phyloP scores from a whole-genome alignment of 805 yeast species.

The Metschnikowia kunwiensis region DNA sequence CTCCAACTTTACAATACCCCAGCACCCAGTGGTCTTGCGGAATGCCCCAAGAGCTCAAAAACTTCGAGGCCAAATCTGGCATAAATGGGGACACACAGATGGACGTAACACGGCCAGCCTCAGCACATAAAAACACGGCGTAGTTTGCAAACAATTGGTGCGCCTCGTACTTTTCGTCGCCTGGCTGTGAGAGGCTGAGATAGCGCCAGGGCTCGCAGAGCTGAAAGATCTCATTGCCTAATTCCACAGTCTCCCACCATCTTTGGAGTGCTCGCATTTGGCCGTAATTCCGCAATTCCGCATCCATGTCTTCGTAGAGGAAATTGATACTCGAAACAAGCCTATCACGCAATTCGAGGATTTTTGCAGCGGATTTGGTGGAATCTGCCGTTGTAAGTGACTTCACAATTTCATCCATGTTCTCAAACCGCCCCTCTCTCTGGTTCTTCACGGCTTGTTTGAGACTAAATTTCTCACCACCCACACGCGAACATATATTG shows the following conservation, averaged over 20 bases:
- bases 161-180: slow-evolving; percentile 8
- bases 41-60: slow-evolving; percentile 61
- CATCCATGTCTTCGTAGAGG: slow-evolving; percentile 34
- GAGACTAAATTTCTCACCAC: slow-evolving; percentile 67
- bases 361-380: slow-evolving; percentile 12
- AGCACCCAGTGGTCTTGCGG: slow-evolving; percentile 36
- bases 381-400: slow-evolving; percentile 1
- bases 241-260: slow-evolving; percentile 57
- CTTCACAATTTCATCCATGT: slow-evolving; percentile 24
- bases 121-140: slow-evolving; percentile 64
- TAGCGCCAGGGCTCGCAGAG: slow-evolving; percentile 72
- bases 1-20: slow-evolving; percentile 49
- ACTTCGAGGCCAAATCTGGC: slow-evolving; percentile 58
- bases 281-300: slow-evolving; percentile 45
- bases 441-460: slow-evolving; percentile 37
- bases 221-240: slow-evolving; percentile 68
- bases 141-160: slow-evolving; percentile 35
- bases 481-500: slow-evolving; percentile 69
- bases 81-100: slow-evolving; percentile 70
- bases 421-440: slow-evolving; percentile 20
- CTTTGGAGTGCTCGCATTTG: slow-evolving; percentile 53
- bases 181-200: slow-evolving; percentile 21
- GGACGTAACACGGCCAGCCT: slow-evolving; percentile 62
- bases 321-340: slow-evolving; percentile 10
- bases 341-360: slow-evolving; percentile 16